phyloP scores from a whole-genome alignment of 208 protist genomes.

The Strigomonas culicis region DNA sequence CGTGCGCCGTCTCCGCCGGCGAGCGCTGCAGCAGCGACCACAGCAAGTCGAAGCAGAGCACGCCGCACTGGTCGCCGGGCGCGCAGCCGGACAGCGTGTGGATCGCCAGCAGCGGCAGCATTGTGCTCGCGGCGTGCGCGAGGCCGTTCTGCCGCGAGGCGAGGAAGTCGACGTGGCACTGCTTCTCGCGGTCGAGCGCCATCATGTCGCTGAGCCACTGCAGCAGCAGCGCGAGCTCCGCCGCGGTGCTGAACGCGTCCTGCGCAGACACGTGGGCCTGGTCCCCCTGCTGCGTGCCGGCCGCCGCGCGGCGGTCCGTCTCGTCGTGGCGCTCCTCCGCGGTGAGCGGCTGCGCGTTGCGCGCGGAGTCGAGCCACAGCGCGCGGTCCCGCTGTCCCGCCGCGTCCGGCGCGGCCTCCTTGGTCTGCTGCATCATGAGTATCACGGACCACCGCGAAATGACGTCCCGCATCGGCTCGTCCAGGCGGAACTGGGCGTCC shows the following conservation, averaged over 20 bases:
- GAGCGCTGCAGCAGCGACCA: conserved; percentile 36
- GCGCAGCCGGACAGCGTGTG: conserved; percentile 26
- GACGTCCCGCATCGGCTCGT: too few relatives aligned
- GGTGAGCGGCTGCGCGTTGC: too few relatives aligned
- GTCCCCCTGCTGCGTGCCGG: background rate
- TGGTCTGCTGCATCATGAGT: too few relatives aligned
- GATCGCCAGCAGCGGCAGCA: conserved; percentile 14
- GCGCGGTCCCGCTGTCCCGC: too few relatives aligned
- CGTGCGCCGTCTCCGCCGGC: conserved; percentile 24
- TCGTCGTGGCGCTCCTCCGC: background rate
- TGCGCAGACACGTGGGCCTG: background rate
- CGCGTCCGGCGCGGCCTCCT: too few relatives aligned
- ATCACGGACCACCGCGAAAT: too few relatives aligned
- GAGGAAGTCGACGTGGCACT: background rate
- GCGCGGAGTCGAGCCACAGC: too few relatives aligned
- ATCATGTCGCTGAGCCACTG: background rate
- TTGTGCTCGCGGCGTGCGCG: background rate
- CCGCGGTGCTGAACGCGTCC: background rate
- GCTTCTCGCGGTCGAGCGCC: background rate
- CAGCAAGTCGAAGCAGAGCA: conserved; percentile 52
- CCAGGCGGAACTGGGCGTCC: too few relatives aligned
- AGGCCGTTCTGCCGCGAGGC: background rate
- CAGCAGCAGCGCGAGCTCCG: background rate
- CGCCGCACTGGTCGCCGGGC: conserved; percentile 34
- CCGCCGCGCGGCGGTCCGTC: background rate